These are phyloP conservation scores for Panaeolus papilionaceus DNA, from an alignment of 768 basidiomycete species.

Conservation along the genomic window DNA sequence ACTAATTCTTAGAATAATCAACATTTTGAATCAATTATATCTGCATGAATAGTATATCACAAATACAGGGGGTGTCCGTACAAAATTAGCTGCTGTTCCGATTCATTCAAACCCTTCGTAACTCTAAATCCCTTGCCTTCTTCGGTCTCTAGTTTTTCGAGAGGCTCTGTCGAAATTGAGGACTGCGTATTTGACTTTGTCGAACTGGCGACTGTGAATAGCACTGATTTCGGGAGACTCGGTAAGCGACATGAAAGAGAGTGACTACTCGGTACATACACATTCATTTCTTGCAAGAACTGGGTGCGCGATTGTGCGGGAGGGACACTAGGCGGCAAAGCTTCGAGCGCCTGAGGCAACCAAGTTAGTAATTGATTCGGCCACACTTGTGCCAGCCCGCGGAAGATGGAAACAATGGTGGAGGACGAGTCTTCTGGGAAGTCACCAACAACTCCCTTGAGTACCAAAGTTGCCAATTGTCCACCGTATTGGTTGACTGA, in stretches of 20 bases:
- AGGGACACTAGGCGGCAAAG: slow-evolving; percentile 64
- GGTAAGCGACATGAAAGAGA: neutral
- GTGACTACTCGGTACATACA: slow-evolving; percentile 51
- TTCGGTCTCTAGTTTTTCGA: slow-evolving; percentile 74
- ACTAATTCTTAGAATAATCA: neutral
- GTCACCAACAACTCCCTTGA: slow-evolving; percentile 82
- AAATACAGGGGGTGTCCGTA: slow-evolving; percentile 15
- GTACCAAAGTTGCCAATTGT: slow-evolving; percentile 68
- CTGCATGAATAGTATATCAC: slow-evolving; percentile 12
- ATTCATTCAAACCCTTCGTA: slow-evolving; percentile 5
- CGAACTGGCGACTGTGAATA: slow-evolving; percentile 66
- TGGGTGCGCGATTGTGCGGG: slow-evolving; percentile 70
- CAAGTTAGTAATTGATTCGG: slow-evolving; percentile 71
- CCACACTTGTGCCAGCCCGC: slow-evolving; percentile 71
- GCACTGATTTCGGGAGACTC: slow-evolving; percentile 51
- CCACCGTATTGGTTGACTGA: slow-evolving; percentile 76
- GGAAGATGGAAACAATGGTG: slow-evolving; percentile 78
- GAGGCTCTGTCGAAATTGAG: slow-evolving; percentile 74
- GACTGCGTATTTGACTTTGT: slow-evolving; percentile 85
- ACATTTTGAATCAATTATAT: slow-evolving; percentile 5
- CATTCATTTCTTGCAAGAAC: slow-evolving; percentile 77
- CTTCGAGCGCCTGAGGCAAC: slow-evolving; percentile 75
- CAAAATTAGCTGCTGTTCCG: slow-evolving; percentile 5
- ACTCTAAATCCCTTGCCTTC: slow-evolving; percentile 44
- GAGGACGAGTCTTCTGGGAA: slow-evolving; percentile 88